These are phyloP conservation scores for Epichloe gansuensis DNA, from an alignment of 2,329 filamentous ascomycete species.

Conservation along the genomic window DNA sequence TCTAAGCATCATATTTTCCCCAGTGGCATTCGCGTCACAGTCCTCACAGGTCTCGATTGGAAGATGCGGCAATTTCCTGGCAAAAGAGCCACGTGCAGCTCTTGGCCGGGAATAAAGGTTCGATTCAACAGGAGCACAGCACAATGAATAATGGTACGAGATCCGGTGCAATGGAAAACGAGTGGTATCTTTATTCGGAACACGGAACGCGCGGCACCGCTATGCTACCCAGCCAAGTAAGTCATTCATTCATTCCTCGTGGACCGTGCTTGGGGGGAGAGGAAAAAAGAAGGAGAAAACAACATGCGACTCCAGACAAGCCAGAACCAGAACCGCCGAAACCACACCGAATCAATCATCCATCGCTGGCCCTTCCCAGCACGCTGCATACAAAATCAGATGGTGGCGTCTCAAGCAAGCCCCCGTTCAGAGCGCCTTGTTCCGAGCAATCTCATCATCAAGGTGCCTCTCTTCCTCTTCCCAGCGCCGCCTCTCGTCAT, in stretches of 20 bases:
- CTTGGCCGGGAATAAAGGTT: no score
- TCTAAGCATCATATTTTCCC: no score
- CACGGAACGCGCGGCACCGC: neutral
- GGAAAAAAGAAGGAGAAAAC: neutral
- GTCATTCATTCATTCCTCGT: neutral
- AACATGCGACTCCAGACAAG: neutral
- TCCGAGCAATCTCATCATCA: constrained; percentile 37
- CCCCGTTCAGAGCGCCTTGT: constrained; percentile 21
- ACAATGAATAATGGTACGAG: no score
- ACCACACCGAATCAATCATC: no score
- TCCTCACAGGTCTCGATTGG: no score
- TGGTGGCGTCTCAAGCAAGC: no score
- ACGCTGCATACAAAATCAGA: neutral
- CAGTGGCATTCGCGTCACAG: no score
- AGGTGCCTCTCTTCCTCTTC: constrained; percentile 42
- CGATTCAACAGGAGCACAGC: no score
- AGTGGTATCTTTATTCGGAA: neutral
- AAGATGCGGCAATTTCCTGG: no score
- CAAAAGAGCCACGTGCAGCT: no score
- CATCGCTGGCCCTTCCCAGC: no score
- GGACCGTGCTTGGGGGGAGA: neutral
- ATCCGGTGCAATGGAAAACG: neutral
- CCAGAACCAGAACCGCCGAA: no score
- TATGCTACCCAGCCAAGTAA: neutral
- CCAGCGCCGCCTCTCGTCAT: constrained; percentile 31